phyloP scores from a whole-genome alignment of 169 alveolate genomes.

The Plasmodium fragile region DNA sequence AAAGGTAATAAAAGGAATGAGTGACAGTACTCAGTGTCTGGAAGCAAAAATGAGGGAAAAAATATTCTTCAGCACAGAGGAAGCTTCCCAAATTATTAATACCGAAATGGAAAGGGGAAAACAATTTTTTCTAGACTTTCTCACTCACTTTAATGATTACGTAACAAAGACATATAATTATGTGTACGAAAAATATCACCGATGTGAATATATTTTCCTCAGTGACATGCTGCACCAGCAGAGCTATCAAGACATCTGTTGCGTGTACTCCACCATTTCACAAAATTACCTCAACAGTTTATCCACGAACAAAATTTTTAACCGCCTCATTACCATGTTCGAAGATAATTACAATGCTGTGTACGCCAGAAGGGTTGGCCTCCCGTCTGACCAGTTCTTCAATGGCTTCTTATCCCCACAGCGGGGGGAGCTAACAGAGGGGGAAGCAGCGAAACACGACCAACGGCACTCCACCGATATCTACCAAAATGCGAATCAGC shows the following conservation, averaged over 20 bases:
- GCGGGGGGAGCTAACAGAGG: neutral
- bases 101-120: slow-evolving; percentile 36
- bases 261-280: neutral
- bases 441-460: neutral
- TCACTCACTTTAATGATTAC: slow-evolving; percentile 60
- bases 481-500: neutral
- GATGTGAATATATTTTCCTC: slow-evolving; percentile 12
- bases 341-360: slow-evolving; percentile 3
- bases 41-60: slow-evolving; percentile 19
- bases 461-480: neutral
- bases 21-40: neutral
- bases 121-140: slow-evolving; percentile 2
- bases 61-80: slow-evolving; percentile 10
- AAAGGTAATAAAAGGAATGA: neutral
- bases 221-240: neutral
- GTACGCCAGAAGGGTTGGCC: slow-evolving; percentile 21
- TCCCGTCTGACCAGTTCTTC: slow-evolving; percentile 26
- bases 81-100: slow-evolving; percentile 12
- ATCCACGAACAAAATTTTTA: slow-evolving; percentile 10
- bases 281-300: slow-evolving; percentile 25
- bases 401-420: neutral
- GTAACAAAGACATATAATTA: slow-evolving; percentile 27
- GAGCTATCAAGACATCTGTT: neutral
- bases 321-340: neutral
- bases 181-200: slow-evolving; percentile 10